phyloP scores from a whole-genome alignment of 352 stramenopile genomes.

The Hyaloperonospora arabidopsidis region DNA sequence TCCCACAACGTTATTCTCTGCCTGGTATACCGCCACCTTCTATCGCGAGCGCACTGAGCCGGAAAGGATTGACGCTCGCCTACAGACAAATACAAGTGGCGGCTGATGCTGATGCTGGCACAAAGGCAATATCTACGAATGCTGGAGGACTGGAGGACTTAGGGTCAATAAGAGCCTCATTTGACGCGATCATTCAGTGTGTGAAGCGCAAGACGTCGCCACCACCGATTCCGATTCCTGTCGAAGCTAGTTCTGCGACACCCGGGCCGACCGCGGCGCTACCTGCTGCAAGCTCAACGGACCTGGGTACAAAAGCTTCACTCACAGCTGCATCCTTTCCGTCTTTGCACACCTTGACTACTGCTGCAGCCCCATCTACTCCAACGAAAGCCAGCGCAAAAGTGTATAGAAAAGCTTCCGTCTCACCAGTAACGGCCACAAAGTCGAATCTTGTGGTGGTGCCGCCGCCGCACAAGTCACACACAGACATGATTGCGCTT shows the following conservation, averaged over 20 bases:
- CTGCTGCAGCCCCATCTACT: slow-evolving; percentile 7
- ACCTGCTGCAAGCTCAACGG: slow-evolving; percentile 11
- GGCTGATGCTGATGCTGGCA: slow-evolving; percentile 10
- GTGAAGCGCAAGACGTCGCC: slow-evolving; percentile 78
- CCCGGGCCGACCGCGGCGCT: slow-evolving; percentile 6
- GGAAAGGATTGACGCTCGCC: slow-evolving; percentile 48
- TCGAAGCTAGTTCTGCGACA: slow-evolving; percentile 7
- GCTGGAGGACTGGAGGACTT: slow-evolving; percentile 47
- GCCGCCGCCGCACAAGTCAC: slow-evolving; percentile 66
- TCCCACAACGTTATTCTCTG: slow-evolving; percentile 40
- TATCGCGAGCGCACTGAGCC: slow-evolving; percentile 39
- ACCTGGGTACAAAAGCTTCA: slow-evolving; percentile 26
- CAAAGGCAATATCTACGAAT: slow-evolving; percentile 9
- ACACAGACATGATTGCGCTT: slow-evolving; percentile 63
- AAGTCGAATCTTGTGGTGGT: slow-evolving; percentile 32
- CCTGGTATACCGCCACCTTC: slow-evolving; percentile 59
- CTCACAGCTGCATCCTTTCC: slow-evolving; percentile 26
- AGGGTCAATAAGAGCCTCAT: slow-evolving; percentile 72
- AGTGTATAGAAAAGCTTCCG: slow-evolving; percentile 18
- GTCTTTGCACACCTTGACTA: slow-evolving; percentile 5
- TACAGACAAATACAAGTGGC: slow-evolving; percentile 35
- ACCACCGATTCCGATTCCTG: slow-evolving; percentile 60
- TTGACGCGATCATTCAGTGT: slow-evolving; percentile 78
- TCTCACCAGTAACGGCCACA: slow-evolving; percentile 6
- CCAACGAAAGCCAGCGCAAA: slow-evolving; percentile 20